phyloP scores from a whole-genome alignment of 306 rosid genomes.

The Vigna hirtella region DNA sequence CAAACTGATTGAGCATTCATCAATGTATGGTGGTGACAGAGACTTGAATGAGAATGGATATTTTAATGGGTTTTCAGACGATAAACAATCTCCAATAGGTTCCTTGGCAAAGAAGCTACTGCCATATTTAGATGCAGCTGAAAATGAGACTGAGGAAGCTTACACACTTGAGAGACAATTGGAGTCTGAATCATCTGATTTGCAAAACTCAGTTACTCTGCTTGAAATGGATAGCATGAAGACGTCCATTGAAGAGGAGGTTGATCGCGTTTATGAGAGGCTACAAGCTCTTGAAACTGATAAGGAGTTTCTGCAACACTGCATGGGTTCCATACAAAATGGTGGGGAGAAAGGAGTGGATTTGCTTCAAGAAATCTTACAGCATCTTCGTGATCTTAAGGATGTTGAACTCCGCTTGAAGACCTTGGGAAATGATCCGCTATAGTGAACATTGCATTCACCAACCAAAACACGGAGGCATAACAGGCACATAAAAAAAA shows the following conservation, averaged over 20 bases:
- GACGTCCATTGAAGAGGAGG: conserved; percentile 70
- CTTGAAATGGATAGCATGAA: conserved; percentile 52
- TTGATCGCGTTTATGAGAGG: conserved; percentile 78
- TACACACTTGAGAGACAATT: conserved; percentile 34
- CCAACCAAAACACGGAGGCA: conserved; percentile 15
- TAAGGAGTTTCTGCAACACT: conserved; percentile 68
- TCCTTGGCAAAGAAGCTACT: conserved; percentile 75
- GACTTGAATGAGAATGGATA: conserved; percentile 46
- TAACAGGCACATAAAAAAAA: too few species aligned
- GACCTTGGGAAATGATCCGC: conserved; percentile 50
- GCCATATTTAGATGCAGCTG: conserved; percentile 71
- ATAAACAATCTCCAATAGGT: conserved; percentile 45
- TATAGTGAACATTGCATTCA: conserved; percentile 43
- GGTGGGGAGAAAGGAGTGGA: conserved; percentile 80
- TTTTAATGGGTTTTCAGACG: conserved; percentile 42
- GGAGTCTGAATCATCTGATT: conserved; percentile 46
- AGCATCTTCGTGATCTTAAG: conserved; percentile 76
- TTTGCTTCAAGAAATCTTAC: conserved; percentile 77
- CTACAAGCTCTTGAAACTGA: conserved; percentile 82
- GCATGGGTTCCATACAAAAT: conserved; percentile 68
- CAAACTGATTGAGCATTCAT: conserved; percentile 32
- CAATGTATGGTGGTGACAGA: conserved; percentile 31
- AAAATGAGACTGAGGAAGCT: conserved; percentile 50
- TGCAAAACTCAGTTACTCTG: conserved; percentile 41
- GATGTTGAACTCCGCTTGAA: conserved; percentile 57